Percentiles rank a stretch among this genome's conserved stretches.
phyloP scores from a whole-genome alignment of 2,329 filamentous ascomycete species.

The Plectosphaerella plurivora region DNA sequence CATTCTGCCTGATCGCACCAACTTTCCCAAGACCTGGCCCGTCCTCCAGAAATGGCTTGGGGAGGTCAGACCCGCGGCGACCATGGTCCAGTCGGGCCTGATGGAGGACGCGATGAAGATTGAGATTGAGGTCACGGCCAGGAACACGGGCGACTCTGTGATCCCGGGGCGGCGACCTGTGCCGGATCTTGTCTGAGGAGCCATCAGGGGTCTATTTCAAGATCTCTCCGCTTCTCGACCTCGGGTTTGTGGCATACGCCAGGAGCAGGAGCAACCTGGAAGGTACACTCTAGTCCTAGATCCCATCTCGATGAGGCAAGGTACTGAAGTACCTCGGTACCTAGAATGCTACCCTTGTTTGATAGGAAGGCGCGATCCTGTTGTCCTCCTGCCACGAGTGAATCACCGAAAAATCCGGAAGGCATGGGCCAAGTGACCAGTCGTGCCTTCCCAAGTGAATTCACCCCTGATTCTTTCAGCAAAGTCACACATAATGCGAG shows the following conservation, averaged over 20 bases:
- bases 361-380: too few species aligned
- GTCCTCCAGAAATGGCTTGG: constrained; percentile 46
- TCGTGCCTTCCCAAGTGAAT: too few species aligned
- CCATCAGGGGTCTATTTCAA: not conserved
- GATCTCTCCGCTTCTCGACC: too few species aligned
- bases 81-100: constrained; percentile 45
- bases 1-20: constrained; percentile 40
- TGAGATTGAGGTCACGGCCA: constrained; percentile 39
- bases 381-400: too few species aligned
- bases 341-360: not conserved
- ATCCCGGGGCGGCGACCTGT: not conserved
- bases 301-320: not conserved
- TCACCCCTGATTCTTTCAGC: too few species aligned
- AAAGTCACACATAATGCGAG: too few species aligned
- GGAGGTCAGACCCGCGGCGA: constrained; percentile 45
- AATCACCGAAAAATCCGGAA: too few species aligned
- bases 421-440: too few species aligned
- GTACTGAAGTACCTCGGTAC: not conserved
- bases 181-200: not conserved
- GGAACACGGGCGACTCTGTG: constrained; percentile 1
- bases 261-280: too few species aligned
- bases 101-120: constrained; percentile 45
- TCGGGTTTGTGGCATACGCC: too few species aligned
- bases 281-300: too few species aligned
- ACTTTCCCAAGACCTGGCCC: constrained; percentile 45